Evolutionary conservation across 2,329 filamentous ascomycete species (phyloP).

Genomic region (Cytospora chrysosperma): DNA sequence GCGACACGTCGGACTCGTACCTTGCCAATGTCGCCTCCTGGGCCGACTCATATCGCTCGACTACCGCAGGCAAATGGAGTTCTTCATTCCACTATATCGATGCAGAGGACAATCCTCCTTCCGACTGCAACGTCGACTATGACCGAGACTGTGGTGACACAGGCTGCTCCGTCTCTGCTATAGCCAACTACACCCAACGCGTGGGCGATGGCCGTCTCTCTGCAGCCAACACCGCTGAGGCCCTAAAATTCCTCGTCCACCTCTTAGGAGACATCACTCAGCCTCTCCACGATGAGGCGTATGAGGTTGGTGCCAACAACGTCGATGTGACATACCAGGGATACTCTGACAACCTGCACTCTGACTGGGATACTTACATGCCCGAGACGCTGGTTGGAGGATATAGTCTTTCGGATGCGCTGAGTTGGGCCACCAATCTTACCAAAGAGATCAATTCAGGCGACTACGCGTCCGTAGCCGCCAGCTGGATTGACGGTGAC

Average conservation of each 20-base stretch:
- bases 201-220: constrained; percentile 25
- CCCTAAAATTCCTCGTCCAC: constrained; percentile 44
- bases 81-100: constrained; percentile 53
- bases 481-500: constrained; percentile 40
- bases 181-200: constrained; percentile 37
- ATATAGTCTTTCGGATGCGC: constrained; percentile 32
- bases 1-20: constrained; percentile 32
- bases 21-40: constrained; percentile 46
- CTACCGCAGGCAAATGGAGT: constrained; percentile 45
- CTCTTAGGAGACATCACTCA: constrained; percentile 58
- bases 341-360: constrained; percentile 56
- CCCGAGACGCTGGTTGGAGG: constrained; percentile 42
- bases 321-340: constrained; percentile 54
- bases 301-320: constrained; percentile 55
- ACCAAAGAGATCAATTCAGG: constrained; percentile 38
- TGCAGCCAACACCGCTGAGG: constrained; percentile 31
- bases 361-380: constrained; percentile 59
- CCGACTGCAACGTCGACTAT: constrained; percentile 43
- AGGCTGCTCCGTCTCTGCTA: constrained; percentile 47
- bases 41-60: constrained; percentile 50
- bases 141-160: constrained; percentile 43
- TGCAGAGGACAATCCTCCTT: constrained; percentile 51
- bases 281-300: constrained; percentile 53
- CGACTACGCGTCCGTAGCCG: constrained; percentile 33
- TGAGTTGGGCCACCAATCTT: constrained; percentile 38